Conservation (phyloP, 306 rosid genomes). For the Albizia julibrissin region DNA sequence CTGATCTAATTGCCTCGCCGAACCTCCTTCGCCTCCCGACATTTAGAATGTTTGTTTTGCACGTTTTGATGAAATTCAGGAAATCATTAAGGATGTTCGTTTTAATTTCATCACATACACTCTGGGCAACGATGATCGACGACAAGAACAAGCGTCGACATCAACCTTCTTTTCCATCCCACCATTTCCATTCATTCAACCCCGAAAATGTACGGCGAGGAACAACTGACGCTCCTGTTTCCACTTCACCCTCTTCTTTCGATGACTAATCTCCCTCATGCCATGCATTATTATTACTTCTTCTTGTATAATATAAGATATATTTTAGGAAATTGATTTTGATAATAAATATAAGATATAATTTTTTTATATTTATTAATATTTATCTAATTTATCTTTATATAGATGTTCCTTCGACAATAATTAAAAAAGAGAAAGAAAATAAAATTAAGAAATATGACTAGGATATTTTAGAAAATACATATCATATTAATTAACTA, state of each 20-base stretch:
- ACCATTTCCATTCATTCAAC: not conserved
- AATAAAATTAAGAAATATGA: too few species aligned
- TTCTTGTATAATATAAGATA: too few species aligned
- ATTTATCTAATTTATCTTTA: too few species aligned
- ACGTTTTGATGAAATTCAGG: not conserved
- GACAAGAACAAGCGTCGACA: not conserved
- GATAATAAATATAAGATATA: too few species aligned
- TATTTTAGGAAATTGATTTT: too few species aligned
- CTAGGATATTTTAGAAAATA: too few species aligned
- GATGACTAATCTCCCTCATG: slow-evolving; percentile 21
- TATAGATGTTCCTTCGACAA: accelerated
- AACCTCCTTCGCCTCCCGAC: slow-evolving; percentile 54
- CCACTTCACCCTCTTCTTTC: slow-evolving; percentile 15
- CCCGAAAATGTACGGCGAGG: slow-evolving; percentile 48
- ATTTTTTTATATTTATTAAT: too few species aligned
- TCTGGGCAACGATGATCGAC: not conserved
- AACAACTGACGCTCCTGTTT: slow-evolving; percentile 36
- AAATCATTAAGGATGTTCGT: not conserved
- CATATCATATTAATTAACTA: too few species aligned
- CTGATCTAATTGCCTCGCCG: slow-evolving; percentile 59
- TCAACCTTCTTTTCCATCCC: not conserved
- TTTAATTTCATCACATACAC: not conserved
- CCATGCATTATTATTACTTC: not conserved
- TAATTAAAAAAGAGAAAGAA: too few species aligned
- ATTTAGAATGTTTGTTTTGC: slow-evolving; percentile 28